Evolutionary conservation across 1,284 basidiomycete genomes (phyloP).

Genomic region (Heterobasidion parviporum): DNA sequence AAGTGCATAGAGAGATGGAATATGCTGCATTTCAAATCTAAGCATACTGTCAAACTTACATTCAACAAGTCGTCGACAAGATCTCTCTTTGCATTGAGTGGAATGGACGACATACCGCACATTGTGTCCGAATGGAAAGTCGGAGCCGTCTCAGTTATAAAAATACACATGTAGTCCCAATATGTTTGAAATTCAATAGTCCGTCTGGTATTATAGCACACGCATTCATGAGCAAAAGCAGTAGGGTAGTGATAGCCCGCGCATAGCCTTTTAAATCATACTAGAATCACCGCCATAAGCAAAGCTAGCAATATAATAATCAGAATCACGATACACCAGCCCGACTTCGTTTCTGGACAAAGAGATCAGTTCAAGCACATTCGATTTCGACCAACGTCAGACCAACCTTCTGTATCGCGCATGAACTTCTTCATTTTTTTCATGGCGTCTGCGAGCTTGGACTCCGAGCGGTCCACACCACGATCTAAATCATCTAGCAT

Average conservation of each 20-base stretch:
- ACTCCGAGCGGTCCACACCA: constrained; percentile 68
- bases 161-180: neutral
- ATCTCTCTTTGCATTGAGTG: no score
- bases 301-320: constrained; percentile 49
- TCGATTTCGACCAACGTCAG: neutral
- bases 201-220: neutral
- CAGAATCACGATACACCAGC: constrained; percentile 60
- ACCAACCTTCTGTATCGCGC: constrained; percentile 71
- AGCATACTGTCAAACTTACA: neutral
- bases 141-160: neutral
- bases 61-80: no score
- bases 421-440: constrained; percentile 73
- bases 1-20: neutral
- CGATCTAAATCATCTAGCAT: constrained; percentile 78
- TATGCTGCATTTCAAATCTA: neutral
- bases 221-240: neutral
- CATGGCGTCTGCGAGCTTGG: constrained; percentile 64
- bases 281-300: constrained; percentile 48
- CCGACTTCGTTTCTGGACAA: constrained; percentile 57
- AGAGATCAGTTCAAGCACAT: neutral
- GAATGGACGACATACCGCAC: neutral
- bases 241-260: neutral
- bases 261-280: constrained; percentile 22
- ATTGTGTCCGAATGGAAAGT: neutral
- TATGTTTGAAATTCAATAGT: neutral